Conservation (phyloP, 345 rosid genomes). For the Eucalyptus sp. region DNA sequence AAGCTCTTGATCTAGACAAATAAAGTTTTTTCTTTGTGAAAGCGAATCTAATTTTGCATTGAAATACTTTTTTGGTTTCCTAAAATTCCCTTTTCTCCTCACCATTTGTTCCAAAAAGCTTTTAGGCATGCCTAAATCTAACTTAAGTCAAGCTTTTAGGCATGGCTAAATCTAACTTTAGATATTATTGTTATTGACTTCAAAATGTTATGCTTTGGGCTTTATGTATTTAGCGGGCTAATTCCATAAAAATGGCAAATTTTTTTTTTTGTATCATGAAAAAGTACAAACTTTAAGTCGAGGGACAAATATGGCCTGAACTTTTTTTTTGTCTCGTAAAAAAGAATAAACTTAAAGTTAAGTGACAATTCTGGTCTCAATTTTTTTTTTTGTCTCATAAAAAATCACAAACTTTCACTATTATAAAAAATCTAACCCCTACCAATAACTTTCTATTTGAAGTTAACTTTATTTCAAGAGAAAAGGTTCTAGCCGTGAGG, state of each 20-base stretch:
- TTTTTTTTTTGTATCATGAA: too few relatives aligned
- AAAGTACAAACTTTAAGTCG: accelerated
- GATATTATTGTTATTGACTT: background rate
- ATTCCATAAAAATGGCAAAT: too few relatives aligned
- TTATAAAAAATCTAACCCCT: accelerated
- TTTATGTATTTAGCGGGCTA: background rate
- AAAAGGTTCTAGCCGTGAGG: accelerated
- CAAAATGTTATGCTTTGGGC: background rate
- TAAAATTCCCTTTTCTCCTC: background rate
- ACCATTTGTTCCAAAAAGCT: background rate
- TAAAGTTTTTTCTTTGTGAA: background rate
- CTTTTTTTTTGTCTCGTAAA: accelerated
- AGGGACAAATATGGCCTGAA: accelerated
- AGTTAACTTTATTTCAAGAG: too few relatives aligned
- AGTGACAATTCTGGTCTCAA: accelerated
- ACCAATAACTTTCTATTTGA: too few relatives aligned
- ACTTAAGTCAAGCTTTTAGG: background rate
- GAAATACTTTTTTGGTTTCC: background rate
- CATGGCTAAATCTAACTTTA: background rate
- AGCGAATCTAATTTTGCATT: background rate
- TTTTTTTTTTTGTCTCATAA: too few relatives aligned
- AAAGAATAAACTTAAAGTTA: too few relatives aligned
- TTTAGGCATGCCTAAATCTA: background rate
- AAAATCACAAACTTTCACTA: too few relatives aligned
- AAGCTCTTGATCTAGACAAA: background rate